A percentile compares a stretch with the other conserved stretches of the same genome.
Conservation (phyloP, 495 filamentous ascomycete species). For the Viridothelium virens region DNA sequence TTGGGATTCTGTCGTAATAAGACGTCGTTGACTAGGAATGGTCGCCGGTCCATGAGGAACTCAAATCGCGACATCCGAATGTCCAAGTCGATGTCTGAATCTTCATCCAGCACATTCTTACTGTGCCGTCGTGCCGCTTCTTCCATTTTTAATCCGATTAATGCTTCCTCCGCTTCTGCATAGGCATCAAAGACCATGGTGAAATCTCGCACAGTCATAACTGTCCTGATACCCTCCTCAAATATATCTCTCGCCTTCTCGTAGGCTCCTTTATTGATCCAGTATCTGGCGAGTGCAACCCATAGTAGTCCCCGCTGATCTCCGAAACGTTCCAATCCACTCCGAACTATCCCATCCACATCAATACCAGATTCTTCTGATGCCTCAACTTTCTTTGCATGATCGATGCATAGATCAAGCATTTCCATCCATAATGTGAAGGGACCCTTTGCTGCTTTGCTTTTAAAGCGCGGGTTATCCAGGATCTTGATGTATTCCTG, state of each 20-base stretch:
- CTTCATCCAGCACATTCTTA: constrained; percentile 71
- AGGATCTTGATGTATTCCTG: constrained; percentile 89
- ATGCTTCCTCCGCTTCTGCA: constrained; percentile 91
- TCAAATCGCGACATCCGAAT: constrained; percentile 98
- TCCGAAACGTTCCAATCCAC: constrained; percentile 84
- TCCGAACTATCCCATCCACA: constrained; percentile 87
- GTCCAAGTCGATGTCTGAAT: constrained; percentile 91
- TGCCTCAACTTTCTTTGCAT: constrained; percentile 78
- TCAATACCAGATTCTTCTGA: constrained; percentile 73
- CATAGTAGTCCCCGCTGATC: constrained; percentile 97
- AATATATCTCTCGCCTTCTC: constrained; percentile 88
- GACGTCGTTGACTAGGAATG: constrained; percentile 96
- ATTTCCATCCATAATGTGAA: constrained; percentile 98
- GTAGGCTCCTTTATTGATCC: constrained; percentile 87
- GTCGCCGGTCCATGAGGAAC: constrained; percentile 92
- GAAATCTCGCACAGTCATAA: constrained; percentile 99
- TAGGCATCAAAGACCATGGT: constrained; percentile 95
- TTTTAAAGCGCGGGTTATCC: constrained; percentile 84
- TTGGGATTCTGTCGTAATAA: constrained; percentile 91
- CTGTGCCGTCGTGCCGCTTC: constrained; percentile 71
- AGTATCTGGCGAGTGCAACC: constrained; percentile 93
- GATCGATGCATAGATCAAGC: constrained; percentile 91
- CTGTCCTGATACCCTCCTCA: constrained; percentile 94
- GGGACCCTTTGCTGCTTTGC: constrained; percentile 86
- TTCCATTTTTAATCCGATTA: constrained; percentile 87